Base-by-base conservation (phyloP, 805 yeast genomes). In the Saturnispora diversa region DNA sequence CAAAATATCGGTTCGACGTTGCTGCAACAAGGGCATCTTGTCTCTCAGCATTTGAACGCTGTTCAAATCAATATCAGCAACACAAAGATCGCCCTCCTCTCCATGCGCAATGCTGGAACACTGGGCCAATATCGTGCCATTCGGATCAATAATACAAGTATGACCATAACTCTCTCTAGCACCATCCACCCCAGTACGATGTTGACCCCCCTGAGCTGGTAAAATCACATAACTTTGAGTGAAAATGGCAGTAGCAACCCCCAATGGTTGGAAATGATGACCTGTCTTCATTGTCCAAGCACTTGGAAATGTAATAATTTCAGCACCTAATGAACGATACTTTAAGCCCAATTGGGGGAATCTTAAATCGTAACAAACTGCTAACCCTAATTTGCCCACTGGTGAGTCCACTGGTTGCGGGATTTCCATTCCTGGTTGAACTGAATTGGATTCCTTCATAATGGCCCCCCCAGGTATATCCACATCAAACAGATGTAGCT, bases 221-320 rank as follows among this genome's bases (percentile, higher is more conserved):
- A 87, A 74, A 4, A 90, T 65, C 5, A 88, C 95, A 57, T 72
- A 92, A 44, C 82, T 68, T 60, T 92, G 97, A 1, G 90, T 73
- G 55, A 88, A 95, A 10, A 90, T 72, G 4, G 97, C 97, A 35
- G 97, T 66, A 0, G 95, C 81, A 21, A 76, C 68, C 2, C 85
- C 96, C 38, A 90, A 65, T 1, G 74, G 58, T 39, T 77, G 77
- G 95, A 97, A 90, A 54, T 90, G 98, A 1, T 90, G 85, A 1
- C 98, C 98, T 0, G 97, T 90, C 47, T 79, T 77, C 55, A 83
- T 74, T 0, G 96, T 92, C 68, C 94, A 92, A 0, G 97, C 97
- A 20, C 94, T 80, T 0, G 98, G 97, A 51, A 67, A 90, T 2
- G 90, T 73, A 29, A 90, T 50, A 17, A 90, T 64, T 43, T 84